Evolutionary conservation across 2,329 filamentous ascomycete genomes (phyloP).

Genomic region (Xylaria sp.): DNA sequence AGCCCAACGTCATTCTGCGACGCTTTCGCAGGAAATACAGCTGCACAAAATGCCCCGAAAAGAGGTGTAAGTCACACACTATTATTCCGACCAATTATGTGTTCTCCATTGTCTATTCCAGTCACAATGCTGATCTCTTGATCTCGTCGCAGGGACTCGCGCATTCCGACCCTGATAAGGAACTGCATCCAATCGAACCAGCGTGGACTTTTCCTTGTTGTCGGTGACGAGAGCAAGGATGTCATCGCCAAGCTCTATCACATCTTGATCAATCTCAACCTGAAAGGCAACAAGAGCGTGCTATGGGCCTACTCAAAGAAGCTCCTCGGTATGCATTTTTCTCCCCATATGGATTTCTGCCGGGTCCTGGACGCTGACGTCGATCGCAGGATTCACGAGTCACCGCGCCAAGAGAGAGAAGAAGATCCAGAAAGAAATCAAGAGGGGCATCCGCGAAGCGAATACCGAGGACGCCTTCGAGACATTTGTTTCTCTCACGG

Average conservation of each 20-base stretch:
- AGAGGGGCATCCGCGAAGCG: constrained; percentile 84
- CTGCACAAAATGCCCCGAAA: constrained; percentile 27
- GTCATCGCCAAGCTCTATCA: constrained; percentile 93
- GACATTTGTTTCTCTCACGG: constrained; percentile 15
- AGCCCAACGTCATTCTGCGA: constrained; percentile 3
- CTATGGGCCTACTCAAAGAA: constrained; percentile 99
- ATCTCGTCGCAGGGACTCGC: constrained; percentile 60
- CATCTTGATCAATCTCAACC: constrained; percentile 82
- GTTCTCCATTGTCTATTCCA: not conserved
- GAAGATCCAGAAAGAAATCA: constrained; percentile 98
- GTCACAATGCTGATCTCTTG: constrained; percentile 1
- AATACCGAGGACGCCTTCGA: constrained; percentile 67
- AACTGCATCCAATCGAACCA: constrained; percentile 96
- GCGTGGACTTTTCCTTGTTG: constrained; percentile 94
- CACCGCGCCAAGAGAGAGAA: constrained; percentile 97
- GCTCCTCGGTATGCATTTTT: constrained; percentile 56
- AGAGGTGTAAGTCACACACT: constrained; percentile 25
- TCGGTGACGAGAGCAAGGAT: constrained; percentile 87
- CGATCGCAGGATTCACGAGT: constrained; percentile 37
- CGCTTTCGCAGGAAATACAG: not conserved
- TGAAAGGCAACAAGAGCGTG: constrained; percentile 93
- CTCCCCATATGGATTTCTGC: constrained; percentile 53
- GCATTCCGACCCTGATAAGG: constrained; percentile 83
- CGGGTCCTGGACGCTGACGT: not conserved
- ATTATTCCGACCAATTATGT: not conserved